A percentile compares a stretch with the other conserved stretches of the same genome.
Evolutionary conservation across 1,284 basidiomycete species (phyloP).

Genomic region (Trichosporon faecale): DNA sequence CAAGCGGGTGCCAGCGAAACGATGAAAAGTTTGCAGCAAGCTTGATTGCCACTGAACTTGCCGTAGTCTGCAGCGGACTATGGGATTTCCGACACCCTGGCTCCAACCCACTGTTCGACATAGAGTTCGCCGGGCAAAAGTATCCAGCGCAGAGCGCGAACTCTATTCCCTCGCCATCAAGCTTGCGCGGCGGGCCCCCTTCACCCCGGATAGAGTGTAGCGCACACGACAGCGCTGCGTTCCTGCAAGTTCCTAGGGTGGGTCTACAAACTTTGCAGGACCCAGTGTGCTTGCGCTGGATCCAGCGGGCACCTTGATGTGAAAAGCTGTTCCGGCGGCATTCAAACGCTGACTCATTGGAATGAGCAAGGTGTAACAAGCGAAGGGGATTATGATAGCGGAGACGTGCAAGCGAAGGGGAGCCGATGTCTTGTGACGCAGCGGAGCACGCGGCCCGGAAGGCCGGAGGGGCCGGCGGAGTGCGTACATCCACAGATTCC

Average conservation of each 20-base stretch:
- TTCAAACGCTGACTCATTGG: no score
- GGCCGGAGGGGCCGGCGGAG: background rate
- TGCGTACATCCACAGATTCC: background rate
- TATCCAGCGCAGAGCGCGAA: background rate
- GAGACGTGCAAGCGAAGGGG: no score
- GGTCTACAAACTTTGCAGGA: background rate
- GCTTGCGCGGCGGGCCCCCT: background rate
- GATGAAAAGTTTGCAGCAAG: no score
- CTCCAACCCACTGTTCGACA: background rate
- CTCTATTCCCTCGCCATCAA: background rate
- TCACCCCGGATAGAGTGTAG: background rate
- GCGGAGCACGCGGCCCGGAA: no score
- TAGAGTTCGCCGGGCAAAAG: constrained; percentile 1
- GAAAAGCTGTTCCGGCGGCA: background rate
- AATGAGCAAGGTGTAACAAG: no score
- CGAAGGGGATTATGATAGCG: no score
- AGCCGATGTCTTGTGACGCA: background rate
- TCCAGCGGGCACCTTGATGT: background rate
- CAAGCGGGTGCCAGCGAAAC: no score
- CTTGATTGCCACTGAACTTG: no score
- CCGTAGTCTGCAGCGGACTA: background rate
- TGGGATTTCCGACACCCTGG: background rate
- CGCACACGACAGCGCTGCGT: background rate
- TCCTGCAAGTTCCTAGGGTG: background rate
- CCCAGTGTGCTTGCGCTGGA: background rate